Evolutionary conservation across 2,329 filamentous ascomycete genomes (phyloP), one percentile per base, ranked within the genome.

Genomic region (Drechslerella dactyloides): DNA sequence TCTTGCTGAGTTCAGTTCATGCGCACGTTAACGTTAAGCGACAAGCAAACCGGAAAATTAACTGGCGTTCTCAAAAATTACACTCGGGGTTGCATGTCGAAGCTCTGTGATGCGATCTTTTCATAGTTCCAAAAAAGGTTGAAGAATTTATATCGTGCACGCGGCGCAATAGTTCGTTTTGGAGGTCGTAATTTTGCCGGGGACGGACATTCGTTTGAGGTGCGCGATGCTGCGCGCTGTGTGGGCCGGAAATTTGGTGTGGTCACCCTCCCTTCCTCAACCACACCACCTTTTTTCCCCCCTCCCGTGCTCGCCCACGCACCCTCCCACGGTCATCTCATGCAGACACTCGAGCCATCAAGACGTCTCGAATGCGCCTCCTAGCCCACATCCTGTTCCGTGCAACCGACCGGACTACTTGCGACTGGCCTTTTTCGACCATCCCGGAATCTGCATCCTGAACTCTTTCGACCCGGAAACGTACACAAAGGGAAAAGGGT

Each of bases 381-480:
- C 50, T 23, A 69, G 58, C 58, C 54, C 54, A 56, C 56, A 33
- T 69, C 56, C 64, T 56, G 61, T 51, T 59, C 57, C 51, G 64
- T 58, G 61, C 64, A 58, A 70, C 58, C 46, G 66, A 50, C 53
- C 66, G 54, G 65, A 69, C 52, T 69, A 63, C 53, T 46, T 53
- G 53, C 65, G 33, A 69, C 65, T 54, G 52, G 56, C 57, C 40
- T 51, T 30, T 27, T 64, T 50, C 57, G 46, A 55, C 44, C 66
- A 27, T 59, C 54, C 54, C 21, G 66, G 66, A 21, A 23, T 48
- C 19, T 21, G 8, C 44, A 19, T 19, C 21, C 15, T 15, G 17
- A 23, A 5, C 17, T 48, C 44, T 48, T 48, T 21, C 11, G 6
- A 2, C 44, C 44, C 44, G 44, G 44, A 48, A 48, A 42, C 44